A percentile compares a stretch with the other conserved stretches of the same genome.
Evolutionary conservation across 2,329 filamentous ascomycete genomes (phyloP).

Genomic region (Colletotrichum phormii): DNA sequence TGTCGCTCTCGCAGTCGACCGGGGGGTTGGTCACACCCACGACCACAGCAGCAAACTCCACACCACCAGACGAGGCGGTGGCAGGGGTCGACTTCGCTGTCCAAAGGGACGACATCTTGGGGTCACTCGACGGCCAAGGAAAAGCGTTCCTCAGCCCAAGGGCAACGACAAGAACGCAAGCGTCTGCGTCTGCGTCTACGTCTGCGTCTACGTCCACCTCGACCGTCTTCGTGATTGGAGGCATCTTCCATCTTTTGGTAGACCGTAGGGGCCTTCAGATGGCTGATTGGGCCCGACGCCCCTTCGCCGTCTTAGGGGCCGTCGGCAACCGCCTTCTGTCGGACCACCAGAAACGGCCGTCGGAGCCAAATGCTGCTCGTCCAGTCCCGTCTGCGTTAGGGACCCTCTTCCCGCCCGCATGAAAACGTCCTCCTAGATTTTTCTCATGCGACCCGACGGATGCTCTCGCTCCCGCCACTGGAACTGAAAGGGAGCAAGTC

Average conservation of each 20-base stretch:
- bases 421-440: slow-evolving; percentile 18
- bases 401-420: slow-evolving; percentile 27
- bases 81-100: slow-evolving; percentile 26
- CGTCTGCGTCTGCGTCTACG: no score
- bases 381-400: slow-evolving; percentile 23
- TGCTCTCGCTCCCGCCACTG: slow-evolving; percentile 22
- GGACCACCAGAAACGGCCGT: slow-evolving; percentile 36
- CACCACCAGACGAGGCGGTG: slow-evolving; percentile 32
- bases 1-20: slow-evolving; percentile 1
- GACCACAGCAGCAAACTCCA: slow-evolving; percentile 32
- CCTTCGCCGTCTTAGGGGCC: slow-evolving; percentile 27
- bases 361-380: slow-evolving; percentile 31
- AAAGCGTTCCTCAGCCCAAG: slow-evolving; percentile 5
- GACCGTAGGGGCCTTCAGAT: slow-evolving; percentile 15
- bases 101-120: slow-evolving; percentile 15
- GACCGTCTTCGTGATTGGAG: slow-evolving; percentile 28
- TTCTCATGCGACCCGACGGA: slow-evolving; percentile 29
- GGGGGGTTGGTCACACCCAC: slow-evolving; percentile 34
- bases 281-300: slow-evolving; percentile 30
- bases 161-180: slow-evolving; percentile 26
- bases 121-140: slow-evolving; percentile 21
- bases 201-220: not conserved
- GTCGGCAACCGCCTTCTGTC: slow-evolving; percentile 33
- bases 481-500: slow-evolving; percentile 28
- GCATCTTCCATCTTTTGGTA: not conserved